These are phyloP conservation scores for Astrocystis sublimbata DNA, from an alignment of 495 filamentous ascomycete genomes.

Conservation along the genomic window DNA sequence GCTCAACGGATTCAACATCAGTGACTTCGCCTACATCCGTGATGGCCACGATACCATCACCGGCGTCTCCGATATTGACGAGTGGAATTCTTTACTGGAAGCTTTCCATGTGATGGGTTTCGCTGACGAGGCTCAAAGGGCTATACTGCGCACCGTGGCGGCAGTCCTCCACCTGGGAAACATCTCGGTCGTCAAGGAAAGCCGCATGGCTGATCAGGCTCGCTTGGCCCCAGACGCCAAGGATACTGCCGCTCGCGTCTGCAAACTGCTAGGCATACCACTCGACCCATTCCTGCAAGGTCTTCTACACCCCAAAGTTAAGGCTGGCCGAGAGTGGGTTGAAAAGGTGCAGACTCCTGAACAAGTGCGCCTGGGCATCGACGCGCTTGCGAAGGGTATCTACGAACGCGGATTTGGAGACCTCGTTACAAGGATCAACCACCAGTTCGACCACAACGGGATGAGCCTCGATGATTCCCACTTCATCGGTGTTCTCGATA, in stretches of 20 bases:
- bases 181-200: slow-evolving; percentile 84
- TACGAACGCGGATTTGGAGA: slow-evolving; percentile 96
- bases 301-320: slow-evolving; percentile 87
- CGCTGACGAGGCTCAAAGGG: slow-evolving; percentile 76
- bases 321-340: slow-evolving; percentile 96
- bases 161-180: slow-evolving; percentile 94
- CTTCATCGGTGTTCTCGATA: slow-evolving; percentile 98
- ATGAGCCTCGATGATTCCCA: slow-evolving; percentile 80
- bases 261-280: slow-evolving; percentile 80
- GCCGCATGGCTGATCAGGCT: slow-evolving; percentile 86
- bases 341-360: slow-evolving; percentile 97
- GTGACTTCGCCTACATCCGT: slow-evolving; percentile 88
- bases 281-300: slow-evolving; percentile 83
- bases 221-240: slow-evolving; percentile 72
- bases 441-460: slow-evolving; percentile 78
- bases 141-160: slow-evolving; percentile 84
- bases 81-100: slow-evolving; percentile 88
- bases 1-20: slow-evolving; percentile 67
- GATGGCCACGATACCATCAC: slow-evolving; percentile 87
- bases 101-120: slow-evolving; percentile 96
- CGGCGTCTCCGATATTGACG: slow-evolving; percentile 86
- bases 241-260: slow-evolving; percentile 71
- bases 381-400: slow-evolving; percentile 94
- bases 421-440: slow-evolving; percentile 88
- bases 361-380: slow-evolving; percentile 85